Base-by-base conservation (phyloP, 1,284 basidiomycete genomes). In the Athelia sp. region DNA sequence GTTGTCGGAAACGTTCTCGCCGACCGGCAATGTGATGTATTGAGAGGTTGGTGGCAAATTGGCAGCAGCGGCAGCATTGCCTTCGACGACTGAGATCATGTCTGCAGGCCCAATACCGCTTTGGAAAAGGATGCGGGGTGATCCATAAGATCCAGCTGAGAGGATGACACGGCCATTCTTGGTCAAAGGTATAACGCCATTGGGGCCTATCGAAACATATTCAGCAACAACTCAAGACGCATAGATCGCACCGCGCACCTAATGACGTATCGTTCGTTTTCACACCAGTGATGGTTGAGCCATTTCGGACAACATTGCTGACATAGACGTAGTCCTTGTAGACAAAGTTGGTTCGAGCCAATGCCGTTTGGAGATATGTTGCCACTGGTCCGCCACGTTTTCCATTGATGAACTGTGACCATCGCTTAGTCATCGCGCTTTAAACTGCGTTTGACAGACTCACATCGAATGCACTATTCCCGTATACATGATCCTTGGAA, bases 91-190 rank as follows among this genome's bases (percentile, higher is more conserved):
- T 44, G 67, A 64, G 56, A 84, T 67, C 80, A 79, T 78, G 56
- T 84, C 81, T 0, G 68, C 64, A 0, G 82, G 81, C 10, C 81
- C 81, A 50, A 84, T 82, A 31, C 82, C 82, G 55, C 75, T 78
- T 49, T 74, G 72, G 73, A 80, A 82, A n/a, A 84, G 69, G 49
- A 83, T 71, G 38, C 81, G 72, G 31, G 81, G 65, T 19, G 79
- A 75, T 11, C 80, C 79, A 52, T 75, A 81, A 4, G 78, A 67
- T 8, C 81, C 81, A 18, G 72, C 76, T 9, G 79, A 74, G 18
- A 84, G 73, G 49, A 84, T 72, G 47, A 84, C 81, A 40, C 81
- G 76, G 14, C 81, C 81, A 17, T 78, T 78, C 4, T 73, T 60
- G 32, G 70, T 82, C 43, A 84, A 64, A 10, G 79, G 77, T 31